phyloP scores from a whole-genome alignment of 2,329 filamentous ascomycete genomes.

The Cladosporium austrohemisphaericum region DNA sequence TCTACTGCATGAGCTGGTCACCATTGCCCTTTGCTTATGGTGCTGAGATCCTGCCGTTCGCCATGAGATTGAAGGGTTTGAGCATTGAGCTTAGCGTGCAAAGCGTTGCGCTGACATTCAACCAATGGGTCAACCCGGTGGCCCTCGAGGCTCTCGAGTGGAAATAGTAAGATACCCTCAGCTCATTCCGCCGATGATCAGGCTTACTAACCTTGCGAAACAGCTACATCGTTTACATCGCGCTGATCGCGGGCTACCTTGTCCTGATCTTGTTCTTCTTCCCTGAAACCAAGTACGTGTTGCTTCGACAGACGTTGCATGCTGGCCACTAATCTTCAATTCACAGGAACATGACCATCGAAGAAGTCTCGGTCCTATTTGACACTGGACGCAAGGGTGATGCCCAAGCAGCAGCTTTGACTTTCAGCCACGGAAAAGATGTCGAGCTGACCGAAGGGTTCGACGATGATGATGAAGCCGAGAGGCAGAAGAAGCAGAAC shows the following conservation, averaged over 20 bases:
- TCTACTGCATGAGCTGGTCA: constrained; percentile 13
- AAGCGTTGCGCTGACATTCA: not conserved
- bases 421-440: too few species aligned
- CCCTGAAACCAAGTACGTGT: not conserved
- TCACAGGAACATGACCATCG: too few species aligned
- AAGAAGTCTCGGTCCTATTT: not conserved
- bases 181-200: too few species aligned
- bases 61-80: constrained; percentile 13
- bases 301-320: too few species aligned
- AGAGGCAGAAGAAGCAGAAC: not conserved
- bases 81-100: not conserved
- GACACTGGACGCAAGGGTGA: not conserved
- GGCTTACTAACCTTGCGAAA: too few species aligned
- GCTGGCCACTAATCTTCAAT: too few species aligned
- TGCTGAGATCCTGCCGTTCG: constrained; percentile 16
- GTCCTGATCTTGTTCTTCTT: not conserved
- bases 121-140: constrained; percentile 18
- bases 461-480: not conserved
- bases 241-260: not conserved
- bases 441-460: not conserved
- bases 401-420: not conserved
- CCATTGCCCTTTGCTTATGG: constrained; percentile 11
- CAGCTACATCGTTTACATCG: not conserved
- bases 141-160: constrained; percentile 13
- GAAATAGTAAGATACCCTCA: constrained; percentile 17